Evolutionary conservation across 495 filamentous ascomycete genomes (phyloP), one percentile per base, ranked within the genome.

Genomic region (Tirmania nivea): DNA sequence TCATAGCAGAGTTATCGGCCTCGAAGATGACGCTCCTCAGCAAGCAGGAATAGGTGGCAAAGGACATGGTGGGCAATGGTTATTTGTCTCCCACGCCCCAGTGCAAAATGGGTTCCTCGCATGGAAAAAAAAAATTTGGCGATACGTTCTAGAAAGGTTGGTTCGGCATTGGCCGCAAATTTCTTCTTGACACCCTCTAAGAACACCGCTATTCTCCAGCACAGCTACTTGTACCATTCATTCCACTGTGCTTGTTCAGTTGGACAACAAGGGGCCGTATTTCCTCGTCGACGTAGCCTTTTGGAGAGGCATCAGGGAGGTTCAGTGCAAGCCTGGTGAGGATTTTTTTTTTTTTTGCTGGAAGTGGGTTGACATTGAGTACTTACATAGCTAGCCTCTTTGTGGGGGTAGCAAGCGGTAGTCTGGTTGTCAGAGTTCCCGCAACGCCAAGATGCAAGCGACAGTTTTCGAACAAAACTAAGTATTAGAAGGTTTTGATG

Each of bases 171-270:
- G 48, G 53, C 25, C 31, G 48, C 21, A 31, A 31, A 7, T 31
- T 20, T 16, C 51, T 68, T 70, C 65, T 77, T 81, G 31, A 68
- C 65, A 7, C 86, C 87, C 69, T 94, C 89, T 1, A 87, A 67
- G 66, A 89, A 94, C 14, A 94, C 82, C 57, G 79, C 84, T 34
- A 87, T 75, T 34, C 87, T 70, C 36, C 88, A 10, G 86, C 78
- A 62, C 88, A 94, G 64, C 84, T 93, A 65, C 88, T 94, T 11
- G 87, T 94, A 8, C 86, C 94, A 25, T 89, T 86, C 31, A 86
- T 69, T 35, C 80, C 82, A 9, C 77, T 73, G 19, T 61, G 61
- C 1, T 59, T 66, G 67, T 95, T 94, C 60, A 94, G 77, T 54
- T 78, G 77, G 47, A 69, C 70, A 49, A 96, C 83, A 52, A 94